phyloP scores from a whole-genome alignment of 2,329 filamentous ascomycete species.

The Microdochium trichocladiopsis region DNA sequence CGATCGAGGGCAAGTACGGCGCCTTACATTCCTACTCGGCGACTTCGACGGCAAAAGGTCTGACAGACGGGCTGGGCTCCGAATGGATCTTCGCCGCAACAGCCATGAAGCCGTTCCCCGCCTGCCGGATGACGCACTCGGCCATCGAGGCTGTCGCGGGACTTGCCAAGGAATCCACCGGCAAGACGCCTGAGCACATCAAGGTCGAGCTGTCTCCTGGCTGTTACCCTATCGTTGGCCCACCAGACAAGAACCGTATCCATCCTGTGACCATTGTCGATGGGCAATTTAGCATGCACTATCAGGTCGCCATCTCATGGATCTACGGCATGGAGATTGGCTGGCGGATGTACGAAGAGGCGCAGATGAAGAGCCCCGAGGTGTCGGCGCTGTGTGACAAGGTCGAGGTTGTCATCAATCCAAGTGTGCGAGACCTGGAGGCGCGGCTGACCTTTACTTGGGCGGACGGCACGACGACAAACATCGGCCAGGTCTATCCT shows the following conservation, averaged over 20 bases:
- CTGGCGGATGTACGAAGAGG: slow-evolving; percentile 14
- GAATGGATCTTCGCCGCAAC: slow-evolving; percentile 15
- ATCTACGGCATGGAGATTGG: slow-evolving; percentile 13
- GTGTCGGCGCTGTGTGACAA: slow-evolving; percentile 11
- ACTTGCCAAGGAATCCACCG: slow-evolving; percentile 5
- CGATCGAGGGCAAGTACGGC: slow-evolving; percentile 15
- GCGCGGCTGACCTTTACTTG: slow-evolving; percentile 7
- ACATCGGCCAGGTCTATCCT: slow-evolving; percentile 8
- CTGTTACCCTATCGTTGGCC: slow-evolving; percentile 13
- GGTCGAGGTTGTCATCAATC: slow-evolving; percentile 8
- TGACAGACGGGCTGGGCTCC: slow-evolving; percentile 9
- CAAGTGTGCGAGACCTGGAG: slow-evolving; percentile 8
- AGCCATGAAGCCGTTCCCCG: slow-evolving; percentile 16
- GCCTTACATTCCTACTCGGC: slow-evolving; percentile 13
- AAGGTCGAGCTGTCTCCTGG: slow-evolving; percentile 11
- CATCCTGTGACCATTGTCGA: slow-evolving; percentile 17
- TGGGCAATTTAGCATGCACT: slow-evolving; percentile 20
- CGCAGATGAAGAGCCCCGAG: slow-evolving; percentile 9
- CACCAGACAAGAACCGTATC: slow-evolving; percentile 12
- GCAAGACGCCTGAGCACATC: slow-evolving; percentile 6
- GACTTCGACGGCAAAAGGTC: slow-evolving; percentile 5
- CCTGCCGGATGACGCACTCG: slow-evolving; percentile 18
- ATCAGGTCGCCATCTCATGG: slow-evolving; percentile 17
- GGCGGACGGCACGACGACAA: slow-evolving; percentile 6
- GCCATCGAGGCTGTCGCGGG: slow-evolving; percentile 16